Evolutionary conservation across 2,329 filamentous ascomycete genomes (phyloP), one percentile per base, ranked within the genome.

Genomic region (Polychaeton citri): DNA sequence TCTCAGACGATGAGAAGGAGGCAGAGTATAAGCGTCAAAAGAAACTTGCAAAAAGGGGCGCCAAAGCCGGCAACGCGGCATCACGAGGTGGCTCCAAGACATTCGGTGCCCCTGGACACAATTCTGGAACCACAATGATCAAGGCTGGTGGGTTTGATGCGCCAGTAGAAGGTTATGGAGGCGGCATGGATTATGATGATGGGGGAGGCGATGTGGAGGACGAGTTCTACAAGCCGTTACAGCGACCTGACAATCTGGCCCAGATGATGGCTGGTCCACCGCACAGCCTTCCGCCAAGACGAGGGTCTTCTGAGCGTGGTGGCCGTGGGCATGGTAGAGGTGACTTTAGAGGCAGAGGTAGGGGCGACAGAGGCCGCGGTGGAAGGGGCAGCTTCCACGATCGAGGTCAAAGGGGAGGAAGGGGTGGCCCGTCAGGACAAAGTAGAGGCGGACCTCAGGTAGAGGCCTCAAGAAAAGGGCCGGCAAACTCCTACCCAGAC

Each of bases 1-100:
- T 96, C 57, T 95, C 88, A 0, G 90, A 98, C 47, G 90, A 98
- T 50, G 90, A 98, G 60, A 81, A 83, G 47, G 90, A 98, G 59
- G 80, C 81, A 9, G 53, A 54, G 33, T 56, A 47, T 47, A 59
- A 59, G 44, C 39, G 51, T 30, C 42, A 47, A 37, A 53, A 50
- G 40, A 58, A 58, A 41, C 34, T 46, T n/a, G 50, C 48, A 19
- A 58, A 53, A 9, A 38, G 45, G 18, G 50, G 43, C 19, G 45
- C 38, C 6, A 35, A 32, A 8, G 37, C 19, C 31, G 38, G 4
- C 21, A 35, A 20, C 32, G 26, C 26, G 19, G 21, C 19, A 7
- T 16, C 33, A 26, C 19, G 21, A n/a, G 33, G 33, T 2, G 19
- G 21, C 19, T n/a, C 7, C 15, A 36, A 17, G 7, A 19, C 21